Percentiles rank a stretch among this genome's conserved stretches.
These are phyloP conservation scores for Diplodia seriata DNA, from an alignment of 2,329 filamentous ascomycete genomes.

Conservation along the genomic window DNA sequence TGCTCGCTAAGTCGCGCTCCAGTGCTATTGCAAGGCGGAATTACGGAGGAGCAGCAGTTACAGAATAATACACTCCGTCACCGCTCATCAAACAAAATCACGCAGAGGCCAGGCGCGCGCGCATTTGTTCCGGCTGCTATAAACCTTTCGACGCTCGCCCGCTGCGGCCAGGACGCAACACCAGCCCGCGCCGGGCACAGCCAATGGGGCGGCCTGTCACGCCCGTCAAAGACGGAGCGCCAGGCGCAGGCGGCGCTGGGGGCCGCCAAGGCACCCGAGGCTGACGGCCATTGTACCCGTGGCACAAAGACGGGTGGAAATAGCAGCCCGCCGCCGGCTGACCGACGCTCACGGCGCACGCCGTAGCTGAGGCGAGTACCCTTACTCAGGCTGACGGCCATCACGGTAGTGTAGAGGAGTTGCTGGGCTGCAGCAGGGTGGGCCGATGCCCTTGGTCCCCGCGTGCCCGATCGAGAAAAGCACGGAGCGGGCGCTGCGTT, in stretches of 20 bases:
- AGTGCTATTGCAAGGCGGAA: constrained; percentile 31
- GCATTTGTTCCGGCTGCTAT: constrained; percentile 31
- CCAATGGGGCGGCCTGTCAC: constrained; percentile 20
- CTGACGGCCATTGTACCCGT: constrained; percentile 26
- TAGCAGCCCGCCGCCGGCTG: constrained; percentile 13
- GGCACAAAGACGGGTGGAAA: constrained; percentile 28
- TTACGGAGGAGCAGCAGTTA: constrained; percentile 32
- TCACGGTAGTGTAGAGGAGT: not conserved
- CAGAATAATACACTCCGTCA: constrained; percentile 31
- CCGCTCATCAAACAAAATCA: constrained; percentile 31
- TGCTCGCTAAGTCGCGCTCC: constrained; percentile 27
- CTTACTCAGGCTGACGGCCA: constrained; percentile 21
- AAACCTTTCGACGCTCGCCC: constrained; percentile 6
- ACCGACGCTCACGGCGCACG: constrained; percentile 10
- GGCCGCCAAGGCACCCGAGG: constrained; percentile 31
- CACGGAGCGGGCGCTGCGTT: constrained; percentile 29
- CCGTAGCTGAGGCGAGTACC: not conserved
- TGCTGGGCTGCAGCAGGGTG: not conserved
- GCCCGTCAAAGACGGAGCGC: constrained; percentile 16
- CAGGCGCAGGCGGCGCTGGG: constrained; percentile 3
- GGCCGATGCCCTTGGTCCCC: constrained; percentile 12
- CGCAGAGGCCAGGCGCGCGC: constrained; percentile 28
- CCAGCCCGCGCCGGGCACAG: constrained; percentile 6
- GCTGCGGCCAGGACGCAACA: constrained; percentile 11
- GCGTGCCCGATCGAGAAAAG: constrained; percentile 27